Evolutionary conservation across 306 rosid genomes (phyloP), one percentile per base, ranked within the genome.

Genomic region (Prinsepia uniflora): DNA sequence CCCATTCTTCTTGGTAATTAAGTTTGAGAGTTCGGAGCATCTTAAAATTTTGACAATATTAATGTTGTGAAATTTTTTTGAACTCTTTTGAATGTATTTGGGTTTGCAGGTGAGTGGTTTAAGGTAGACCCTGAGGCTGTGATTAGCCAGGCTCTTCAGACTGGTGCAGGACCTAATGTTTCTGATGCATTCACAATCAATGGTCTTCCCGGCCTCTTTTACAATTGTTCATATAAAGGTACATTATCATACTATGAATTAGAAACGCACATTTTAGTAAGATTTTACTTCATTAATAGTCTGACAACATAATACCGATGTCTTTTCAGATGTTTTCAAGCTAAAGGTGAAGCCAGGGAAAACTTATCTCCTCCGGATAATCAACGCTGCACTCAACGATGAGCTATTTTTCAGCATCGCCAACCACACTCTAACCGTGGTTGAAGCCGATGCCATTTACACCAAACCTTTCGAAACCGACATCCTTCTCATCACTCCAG

Each of bases 311-410:
- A n/a, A n/a, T n/a, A n/a, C n/a, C 15, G 40, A 39, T 56, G 62
- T 34, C 20, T 42, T 63, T 77, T 77, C 74, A 88, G 98, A 92
- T 65, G 88, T 86, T 72, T 92, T 79, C 67, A 89, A 46, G 79
- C 75, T 92, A n/a, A 89, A 78, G 71, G 96, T 92, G 63, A 84
- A 83, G 83, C 77, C 92, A n/a, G 94, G 86, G 13, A 89, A 89
- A 70, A 89, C 92, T 9, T 92, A 92, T 72, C 81, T 84, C 7
- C 88, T 92, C 9, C 84, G 98, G 1, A 6, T 92, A 30, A 83
- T 92, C 88, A 92, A 92, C 55, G 97, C 94, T 76, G 97, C 96
- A 71, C 97, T 92, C 72, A 87, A 92, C 76, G 92, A 92, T 20
- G 98, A 92, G 63, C 92, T 92, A 11, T 92, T 89, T 81, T 87